These are phyloP conservation scores for Verticillium albo-atrum DNA, from an alignment of 2,329 filamentous ascomycete genomes.

Conservation along the genomic window DNA sequence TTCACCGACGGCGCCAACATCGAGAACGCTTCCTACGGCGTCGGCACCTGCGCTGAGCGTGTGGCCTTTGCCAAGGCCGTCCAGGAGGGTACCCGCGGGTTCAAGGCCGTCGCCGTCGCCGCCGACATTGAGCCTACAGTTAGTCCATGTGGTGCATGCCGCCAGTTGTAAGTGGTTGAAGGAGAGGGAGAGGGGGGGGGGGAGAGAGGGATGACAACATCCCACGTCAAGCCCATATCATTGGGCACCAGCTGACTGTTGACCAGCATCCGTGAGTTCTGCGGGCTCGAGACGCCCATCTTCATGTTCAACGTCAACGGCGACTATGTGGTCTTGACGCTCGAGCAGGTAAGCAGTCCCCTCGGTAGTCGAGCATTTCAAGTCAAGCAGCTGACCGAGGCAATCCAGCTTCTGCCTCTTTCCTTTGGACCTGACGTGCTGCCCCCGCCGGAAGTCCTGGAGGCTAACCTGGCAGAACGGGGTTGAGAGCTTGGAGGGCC, in stretches of 20 bases:
- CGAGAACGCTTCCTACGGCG: conserved; percentile 90
- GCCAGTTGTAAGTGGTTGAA: conserved; percentile 82
- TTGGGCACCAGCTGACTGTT: conserved; percentile 4
- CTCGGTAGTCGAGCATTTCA: not conserved
- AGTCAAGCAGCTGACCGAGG: not conserved
- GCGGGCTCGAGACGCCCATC: conserved; percentile 63
- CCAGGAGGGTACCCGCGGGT: conserved; percentile 48
- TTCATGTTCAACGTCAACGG: conserved; percentile 90
- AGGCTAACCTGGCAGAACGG: conserved; percentile 3
- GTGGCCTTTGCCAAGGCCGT: conserved; percentile 83
- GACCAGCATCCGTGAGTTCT: conserved; percentile 71
- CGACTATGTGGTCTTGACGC: conserved; percentile 62
- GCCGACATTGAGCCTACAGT: conserved; percentile 69
- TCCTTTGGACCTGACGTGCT: conserved; percentile 64
- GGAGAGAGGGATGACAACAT: too few relatives aligned
- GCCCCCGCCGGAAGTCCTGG: conserved; percentile 27
- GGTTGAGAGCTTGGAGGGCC: not conserved
- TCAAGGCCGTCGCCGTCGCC: conserved; percentile 79
- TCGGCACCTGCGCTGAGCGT: conserved; percentile 92
- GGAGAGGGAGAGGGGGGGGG: too few relatives aligned
- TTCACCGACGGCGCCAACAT: conserved; percentile 78
- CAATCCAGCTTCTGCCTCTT: conserved; percentile 56
- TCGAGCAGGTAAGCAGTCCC: conserved; percentile 54
- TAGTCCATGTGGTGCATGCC: conserved; percentile 91
- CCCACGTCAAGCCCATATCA: too few relatives aligned